Conservation (phyloP, 1,139 yeast genomes). For the Geotrichum europaeum region DNA sequence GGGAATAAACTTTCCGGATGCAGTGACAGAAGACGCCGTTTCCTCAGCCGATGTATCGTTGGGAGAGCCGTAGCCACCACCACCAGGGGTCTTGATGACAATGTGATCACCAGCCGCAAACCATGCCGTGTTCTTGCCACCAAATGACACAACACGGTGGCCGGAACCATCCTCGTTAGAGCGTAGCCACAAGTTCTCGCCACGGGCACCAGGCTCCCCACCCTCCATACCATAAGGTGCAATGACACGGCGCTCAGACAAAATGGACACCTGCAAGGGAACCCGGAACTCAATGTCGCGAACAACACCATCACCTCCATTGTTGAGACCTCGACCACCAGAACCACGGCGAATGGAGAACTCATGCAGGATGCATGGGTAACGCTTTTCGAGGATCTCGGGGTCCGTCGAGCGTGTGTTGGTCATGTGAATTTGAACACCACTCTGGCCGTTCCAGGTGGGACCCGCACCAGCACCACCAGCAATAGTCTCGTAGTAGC, state of each 20-base stretch:
- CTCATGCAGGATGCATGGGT: slow-evolving; percentile 55
- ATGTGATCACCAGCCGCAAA: slow-evolving; percentile 52
- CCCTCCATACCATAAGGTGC: slow-evolving; percentile 60
- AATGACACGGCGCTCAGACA: slow-evolving; percentile 54
- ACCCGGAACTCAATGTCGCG: slow-evolving; percentile 57
- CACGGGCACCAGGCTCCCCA: slow-evolving; percentile 54
- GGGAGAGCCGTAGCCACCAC: slow-evolving; percentile 37
- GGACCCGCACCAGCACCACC: slow-evolving; percentile 71
- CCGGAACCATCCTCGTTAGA: slow-evolving; percentile 23
- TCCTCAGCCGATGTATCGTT: not conserved
- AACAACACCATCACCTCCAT: slow-evolving; percentile 59
- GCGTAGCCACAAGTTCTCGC: slow-evolving; percentile 51
- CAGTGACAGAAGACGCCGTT: not conserved
- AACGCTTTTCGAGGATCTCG: slow-evolving; percentile 59
- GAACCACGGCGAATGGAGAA: slow-evolving; percentile 49
- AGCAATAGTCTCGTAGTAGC: slow-evolving; percentile 67
- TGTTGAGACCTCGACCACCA: slow-evolving; percentile 52
- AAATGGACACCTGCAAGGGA: slow-evolving; percentile 51
- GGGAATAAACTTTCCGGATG: slow-evolving; percentile 7
- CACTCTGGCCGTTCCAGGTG: slow-evolving; percentile 56
- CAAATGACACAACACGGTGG: slow-evolving; percentile 40
- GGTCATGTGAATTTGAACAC: slow-evolving; percentile 67
- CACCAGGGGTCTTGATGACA: slow-evolving; percentile 47
- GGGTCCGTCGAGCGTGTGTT: slow-evolving; percentile 67
- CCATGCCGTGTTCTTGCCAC: slow-evolving; percentile 52